Evolutionary conservation across 306 rosid species (phyloP), one percentile per base, ranked within the genome.

Genomic region (Ceratonia siliqua): DNA sequence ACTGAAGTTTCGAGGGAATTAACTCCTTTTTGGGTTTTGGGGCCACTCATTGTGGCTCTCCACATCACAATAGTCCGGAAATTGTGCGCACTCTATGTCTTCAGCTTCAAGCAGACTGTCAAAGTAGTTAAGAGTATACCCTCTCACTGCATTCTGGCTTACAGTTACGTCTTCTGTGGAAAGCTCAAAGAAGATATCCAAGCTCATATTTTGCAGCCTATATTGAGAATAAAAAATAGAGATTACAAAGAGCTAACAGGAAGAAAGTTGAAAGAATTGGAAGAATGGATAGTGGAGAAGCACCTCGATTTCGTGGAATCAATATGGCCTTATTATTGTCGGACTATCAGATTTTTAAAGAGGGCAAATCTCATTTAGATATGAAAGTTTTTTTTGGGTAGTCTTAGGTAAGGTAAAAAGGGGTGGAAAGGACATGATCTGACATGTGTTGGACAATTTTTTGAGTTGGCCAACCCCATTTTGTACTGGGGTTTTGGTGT

Each of bases 261-360:
- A 73, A 84, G 65, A 72, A 85, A 73, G 89, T 58, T 88, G 78
- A 84, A 84, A 79, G 91, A 64, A 77, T 78, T 88, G 73, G 79
- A 78, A 84, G 85, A 79, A 20, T 77, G 87, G 83, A 15, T 81
- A 14, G 15, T 73, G 67, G 96, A 92, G 84, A 84, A 41, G 82
- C 88, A 87, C 78, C 88, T 88, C 30, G 98, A 92, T 78, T 90
- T 72, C 63, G 81, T 88, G 70, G 98, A 92, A 81, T 90, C 85
- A 42, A 86, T 90, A 81, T 92, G 98, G 98, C 98, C 98, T 32
- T 84, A 68, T 72, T 92, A 92, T 68, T 88, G 92, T 81, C 77
- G 96, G 74, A 54, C 89, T 46, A 88, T 92, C 64, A 90, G 98
- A 73, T 90, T 90, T 82, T 76, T 92, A 30, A 92, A 87, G 86